Base-by-base conservation (phyloP, 192 early-diverging fungal genomes). In the Podila horticola region DNA sequence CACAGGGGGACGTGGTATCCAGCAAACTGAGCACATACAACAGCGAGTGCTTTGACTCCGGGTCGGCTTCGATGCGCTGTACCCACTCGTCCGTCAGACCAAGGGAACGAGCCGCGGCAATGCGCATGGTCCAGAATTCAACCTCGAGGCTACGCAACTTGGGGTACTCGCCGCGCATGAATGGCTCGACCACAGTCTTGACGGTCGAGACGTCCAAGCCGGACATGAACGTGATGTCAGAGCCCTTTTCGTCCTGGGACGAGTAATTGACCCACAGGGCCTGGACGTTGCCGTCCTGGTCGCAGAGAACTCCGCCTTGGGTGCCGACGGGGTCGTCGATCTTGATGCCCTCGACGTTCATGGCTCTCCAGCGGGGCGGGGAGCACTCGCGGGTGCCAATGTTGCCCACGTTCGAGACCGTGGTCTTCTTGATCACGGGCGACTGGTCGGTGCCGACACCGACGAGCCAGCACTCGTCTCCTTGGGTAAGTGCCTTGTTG, bases 231-330 rank as follows among this genome's bases (percentile, higher is more conserved):
- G 87, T 88, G 6, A 87, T 86, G 59, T 93, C 92, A 66, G 92
- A 91, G 51, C 84, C 86, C 36, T 84, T 88, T 60, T 86, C 84
- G 66, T 92, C 90, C 81, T 93, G 91, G 22, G 90, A 91, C n/a
- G 91, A 90, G 48, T 92, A 93, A 52, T 88, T 90, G 67, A 90
- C 83, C 90, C 91, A 94, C 30, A 95, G 64, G 0, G 88, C 92
- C 31, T 88, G 88, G 0, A 91, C 87, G 10, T 62, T 74, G 1
- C 94, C 94, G 30, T 88, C 66, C 17, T 31, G 59, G 36, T 91
- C 87, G 45, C 87, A 88, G 9, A 95, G 83, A 0, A 95, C 83
- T 26, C 92, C 93, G 29, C 92, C 92, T 74, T 93, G 90, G 12
- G 88, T 89, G 13, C 82, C 76, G 19, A 90, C 77, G 66, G 91